phyloP scores from a whole-genome alignment of 495 filamentous ascomycete genomes.

The Penicillium roqueforti region DNA sequence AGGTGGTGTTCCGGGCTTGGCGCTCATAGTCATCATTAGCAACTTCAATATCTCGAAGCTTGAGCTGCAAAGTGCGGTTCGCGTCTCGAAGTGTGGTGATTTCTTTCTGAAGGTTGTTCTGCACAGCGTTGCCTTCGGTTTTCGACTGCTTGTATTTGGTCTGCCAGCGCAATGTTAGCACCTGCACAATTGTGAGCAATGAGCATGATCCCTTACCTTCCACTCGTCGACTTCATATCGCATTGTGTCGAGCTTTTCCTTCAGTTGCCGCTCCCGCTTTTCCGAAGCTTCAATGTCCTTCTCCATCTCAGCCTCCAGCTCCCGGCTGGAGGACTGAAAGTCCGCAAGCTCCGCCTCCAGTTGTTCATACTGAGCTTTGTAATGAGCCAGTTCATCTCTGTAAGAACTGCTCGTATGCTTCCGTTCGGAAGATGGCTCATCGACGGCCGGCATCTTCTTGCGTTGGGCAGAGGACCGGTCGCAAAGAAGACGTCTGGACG shows the following conservation, averaged over 20 bases:
- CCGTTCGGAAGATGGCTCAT: slow-evolving; percentile 60
- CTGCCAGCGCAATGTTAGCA: slow-evolving; percentile 39
- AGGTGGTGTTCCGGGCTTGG: slow-evolving; percentile 87
- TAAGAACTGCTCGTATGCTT: slow-evolving; percentile 52
- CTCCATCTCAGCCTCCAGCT: slow-evolving; percentile 91
- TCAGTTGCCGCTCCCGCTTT: slow-evolving; percentile 78
- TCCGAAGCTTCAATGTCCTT: slow-evolving; percentile 95
- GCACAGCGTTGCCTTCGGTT: slow-evolving; percentile 72
- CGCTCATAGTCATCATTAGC: slow-evolving; percentile 97
- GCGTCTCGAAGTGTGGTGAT: slow-evolving; percentile 83
- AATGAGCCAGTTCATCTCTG: slow-evolving; percentile 79
- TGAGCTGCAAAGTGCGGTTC: slow-evolving; percentile 75
- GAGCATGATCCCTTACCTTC: slow-evolving; percentile 63
- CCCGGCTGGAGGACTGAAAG: slow-evolving; percentile 89
- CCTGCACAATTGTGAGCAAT: neutral
- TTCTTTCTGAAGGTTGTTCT: slow-evolving; percentile 89
- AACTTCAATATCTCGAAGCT: slow-evolving; percentile 90
- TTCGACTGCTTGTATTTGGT: slow-evolving; percentile 96
- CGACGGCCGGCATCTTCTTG: slow-evolving; percentile 51
- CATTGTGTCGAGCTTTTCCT: slow-evolving; percentile 79
- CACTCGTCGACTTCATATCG: slow-evolving; percentile 93
- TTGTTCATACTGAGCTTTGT: slow-evolving; percentile 93
- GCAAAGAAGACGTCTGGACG: slow-evolving; percentile 17
- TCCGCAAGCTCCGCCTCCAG: slow-evolving; percentile 88
- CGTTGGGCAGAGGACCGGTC: slow-evolving; percentile 30